Percentiles rank a stretch among this genome's conserved stretches.
phyloP scores from a whole-genome alignment of 176 grass and related monocot genomes.

The Carex myosuroides region DNA sequence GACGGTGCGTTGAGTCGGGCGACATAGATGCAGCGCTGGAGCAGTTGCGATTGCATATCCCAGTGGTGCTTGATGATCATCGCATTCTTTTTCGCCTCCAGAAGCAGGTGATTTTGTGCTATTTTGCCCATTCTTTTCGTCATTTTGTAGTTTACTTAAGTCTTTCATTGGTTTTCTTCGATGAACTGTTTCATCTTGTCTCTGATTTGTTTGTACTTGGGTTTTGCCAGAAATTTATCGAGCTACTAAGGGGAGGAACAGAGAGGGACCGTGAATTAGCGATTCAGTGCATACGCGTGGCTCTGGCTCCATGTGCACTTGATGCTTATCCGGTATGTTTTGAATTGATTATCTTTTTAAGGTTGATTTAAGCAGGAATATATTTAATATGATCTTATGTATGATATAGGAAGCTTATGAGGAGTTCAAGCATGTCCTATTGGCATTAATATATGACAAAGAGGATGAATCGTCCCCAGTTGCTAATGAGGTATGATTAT shows the following conservation, averaged over 20 bases:
- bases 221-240: conserved; percentile 72
- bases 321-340: conserved; percentile 83
- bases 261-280: conserved; percentile 55
- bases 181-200: neutral
- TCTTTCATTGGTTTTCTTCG: neutral
- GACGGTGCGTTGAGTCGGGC: conserved; percentile 55
- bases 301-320: conserved; percentile 80
- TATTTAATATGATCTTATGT: neutral
- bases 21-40: conserved; percentile 68
- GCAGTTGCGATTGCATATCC: conserved; percentile 56
- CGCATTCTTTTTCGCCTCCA: conserved; percentile 88
- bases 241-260: conserved; percentile 72
- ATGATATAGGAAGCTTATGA: conserved; percentile 93
- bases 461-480: conserved; percentile 88
- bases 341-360: neutral
- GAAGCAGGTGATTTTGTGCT: conserved; percentile 55
- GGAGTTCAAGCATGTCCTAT: conserved; percentile 97
- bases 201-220: neutral
- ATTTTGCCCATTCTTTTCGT: neutral
- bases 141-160: neutral
- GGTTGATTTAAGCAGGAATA: neutral
- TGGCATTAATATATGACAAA: conserved; percentile 88
- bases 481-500: conserved; percentile 69
- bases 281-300: conserved; percentile 65
- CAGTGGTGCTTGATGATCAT: conserved; percentile 60